These are phyloP conservation scores for Pseudopithomyces maydicus DNA, from an alignment of 2,329 filamentous ascomycete species.

Conservation along the genomic window DNA sequence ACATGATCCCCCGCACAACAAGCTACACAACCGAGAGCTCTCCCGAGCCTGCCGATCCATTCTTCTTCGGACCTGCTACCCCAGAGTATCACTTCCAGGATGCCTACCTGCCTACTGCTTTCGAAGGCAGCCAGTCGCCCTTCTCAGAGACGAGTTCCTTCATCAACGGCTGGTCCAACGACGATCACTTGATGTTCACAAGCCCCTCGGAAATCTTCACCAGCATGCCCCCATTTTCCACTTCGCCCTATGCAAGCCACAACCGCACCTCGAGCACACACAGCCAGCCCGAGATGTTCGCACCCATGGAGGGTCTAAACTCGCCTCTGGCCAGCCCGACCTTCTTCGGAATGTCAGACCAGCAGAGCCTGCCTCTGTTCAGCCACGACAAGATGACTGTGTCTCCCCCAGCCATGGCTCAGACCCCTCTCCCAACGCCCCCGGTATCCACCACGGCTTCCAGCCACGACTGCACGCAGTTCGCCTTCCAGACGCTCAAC, in stretches of 20 bases:
- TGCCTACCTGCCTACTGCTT: constrained; percentile 32
- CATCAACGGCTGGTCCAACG: constrained; percentile 36
- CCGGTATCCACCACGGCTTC: constrained; percentile 25
- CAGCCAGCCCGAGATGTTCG: constrained; percentile 39
- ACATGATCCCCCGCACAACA: constrained; percentile 38
- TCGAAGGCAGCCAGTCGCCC: constrained; percentile 41
- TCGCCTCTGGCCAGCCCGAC: constrained; percentile 31
- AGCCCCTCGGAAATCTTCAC: constrained; percentile 32
- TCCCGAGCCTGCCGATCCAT: constrained; percentile 41
- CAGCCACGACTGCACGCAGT: constrained; percentile 42
- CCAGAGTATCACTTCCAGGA: constrained; percentile 43
- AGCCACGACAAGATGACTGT: constrained; percentile 27
- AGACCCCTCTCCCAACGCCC: constrained; percentile 37
- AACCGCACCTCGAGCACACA: constrained; percentile 33
- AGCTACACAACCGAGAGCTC: constrained; percentile 40
- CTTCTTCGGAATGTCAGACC: constrained; percentile 30
- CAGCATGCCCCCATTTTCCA: constrained; percentile 30
- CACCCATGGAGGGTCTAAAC: constrained; percentile 28
- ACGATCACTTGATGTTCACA: constrained; percentile 38
- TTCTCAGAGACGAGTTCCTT: constrained; percentile 38
- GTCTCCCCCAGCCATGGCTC: constrained; percentile 30
- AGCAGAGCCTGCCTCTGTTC: constrained; percentile 28
- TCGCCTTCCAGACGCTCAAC: constrained; percentile 42
- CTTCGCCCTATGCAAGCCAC: constrained; percentile 29
- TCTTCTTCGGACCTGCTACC: constrained; percentile 41